Evolutionary conservation across 2,329 filamentous ascomycete species (phyloP).

Genomic region (Chalara sp.): DNA sequence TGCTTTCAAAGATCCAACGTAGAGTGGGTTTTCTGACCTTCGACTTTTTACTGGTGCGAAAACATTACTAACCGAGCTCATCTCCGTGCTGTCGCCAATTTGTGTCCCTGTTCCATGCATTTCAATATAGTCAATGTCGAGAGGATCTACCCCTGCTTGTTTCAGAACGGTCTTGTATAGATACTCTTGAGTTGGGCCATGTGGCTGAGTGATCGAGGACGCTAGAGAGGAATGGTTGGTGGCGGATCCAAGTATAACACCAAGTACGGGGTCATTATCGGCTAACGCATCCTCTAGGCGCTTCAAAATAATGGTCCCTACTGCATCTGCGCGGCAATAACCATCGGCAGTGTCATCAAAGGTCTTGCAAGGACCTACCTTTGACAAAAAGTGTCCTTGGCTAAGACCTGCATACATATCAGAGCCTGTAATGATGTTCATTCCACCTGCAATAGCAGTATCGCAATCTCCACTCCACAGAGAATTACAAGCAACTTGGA

Average conservation of each 20-base stretch:
- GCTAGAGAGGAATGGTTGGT: neutral
- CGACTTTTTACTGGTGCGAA: too few relatives aligned
- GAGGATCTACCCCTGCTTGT: too few relatives aligned
- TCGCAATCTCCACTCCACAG: neutral
- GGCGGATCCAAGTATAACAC: neutral
- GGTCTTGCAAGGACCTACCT: too few relatives aligned
- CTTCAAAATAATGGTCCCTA: neutral
- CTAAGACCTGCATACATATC: too few relatives aligned
- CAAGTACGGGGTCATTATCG: neutral
- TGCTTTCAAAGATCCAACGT: conserved; percentile 14
- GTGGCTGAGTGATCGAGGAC: neutral
- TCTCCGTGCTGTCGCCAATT: neutral
- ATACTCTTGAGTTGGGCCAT: too few relatives aligned
- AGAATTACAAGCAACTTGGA: neutral
- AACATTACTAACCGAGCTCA: too few relatives aligned
- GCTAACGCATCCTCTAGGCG: neutral
- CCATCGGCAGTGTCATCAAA: neutral
- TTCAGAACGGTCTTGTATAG: too few relatives aligned
- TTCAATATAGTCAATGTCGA: conserved; percentile 1
- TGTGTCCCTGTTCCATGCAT: conserved; percentile 15
- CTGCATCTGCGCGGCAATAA: neutral
- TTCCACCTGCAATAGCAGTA: neutral
- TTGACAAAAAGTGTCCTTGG: too few relatives aligned
- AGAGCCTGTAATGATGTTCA: neutral
- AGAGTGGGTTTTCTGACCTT: neutral